Evolutionary conservation across 2,329 filamentous ascomycete species (phyloP).

Genomic region (Rhinocladiella similis): DNA sequence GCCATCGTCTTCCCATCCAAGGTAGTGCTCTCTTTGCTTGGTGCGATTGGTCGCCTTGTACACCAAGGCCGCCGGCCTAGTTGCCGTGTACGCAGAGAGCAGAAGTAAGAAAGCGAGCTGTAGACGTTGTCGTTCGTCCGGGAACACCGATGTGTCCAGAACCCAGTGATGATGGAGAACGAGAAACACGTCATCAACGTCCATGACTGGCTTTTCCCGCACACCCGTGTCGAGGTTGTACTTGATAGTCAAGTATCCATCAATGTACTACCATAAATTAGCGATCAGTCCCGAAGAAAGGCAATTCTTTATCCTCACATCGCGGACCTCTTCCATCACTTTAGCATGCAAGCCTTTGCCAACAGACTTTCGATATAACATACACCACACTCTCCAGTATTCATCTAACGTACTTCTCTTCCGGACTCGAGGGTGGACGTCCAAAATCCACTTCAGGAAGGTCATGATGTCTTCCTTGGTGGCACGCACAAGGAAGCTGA

Average conservation of each 20-base stretch:
- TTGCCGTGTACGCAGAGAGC: not conserved
- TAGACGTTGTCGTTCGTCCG: not conserved
- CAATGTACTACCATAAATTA: conserved; percentile 8
- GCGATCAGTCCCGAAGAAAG: not conserved
- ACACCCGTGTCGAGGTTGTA: conserved; percentile 8
- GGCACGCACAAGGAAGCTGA: no score
- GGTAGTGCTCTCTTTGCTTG: conserved; percentile 7
- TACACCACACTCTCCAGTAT: conserved; percentile 1
- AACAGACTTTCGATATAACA: no score
- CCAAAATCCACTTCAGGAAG: conserved; percentile 6
- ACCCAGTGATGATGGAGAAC: conserved; percentile 11
- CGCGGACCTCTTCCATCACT: no score
- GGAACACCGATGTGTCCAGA: not conserved
- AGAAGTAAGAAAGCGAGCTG: conserved; percentile 1
- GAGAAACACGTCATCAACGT: not conserved
- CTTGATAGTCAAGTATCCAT: conserved; percentile 7
- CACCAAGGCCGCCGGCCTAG: not conserved
- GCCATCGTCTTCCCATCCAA: conserved; percentile 7
- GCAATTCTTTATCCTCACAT: not conserved
- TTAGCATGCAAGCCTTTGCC: no score
- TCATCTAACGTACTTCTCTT: conserved; percentile 1
- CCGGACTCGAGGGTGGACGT: not conserved
- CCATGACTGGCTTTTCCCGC: conserved; percentile 2
- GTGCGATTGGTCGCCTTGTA: not conserved
- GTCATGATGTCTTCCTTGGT: no score